phyloP scores from a whole-genome alignment of 2,329 filamentous ascomycete species.

The Paecilomyces sp. region DNA sequence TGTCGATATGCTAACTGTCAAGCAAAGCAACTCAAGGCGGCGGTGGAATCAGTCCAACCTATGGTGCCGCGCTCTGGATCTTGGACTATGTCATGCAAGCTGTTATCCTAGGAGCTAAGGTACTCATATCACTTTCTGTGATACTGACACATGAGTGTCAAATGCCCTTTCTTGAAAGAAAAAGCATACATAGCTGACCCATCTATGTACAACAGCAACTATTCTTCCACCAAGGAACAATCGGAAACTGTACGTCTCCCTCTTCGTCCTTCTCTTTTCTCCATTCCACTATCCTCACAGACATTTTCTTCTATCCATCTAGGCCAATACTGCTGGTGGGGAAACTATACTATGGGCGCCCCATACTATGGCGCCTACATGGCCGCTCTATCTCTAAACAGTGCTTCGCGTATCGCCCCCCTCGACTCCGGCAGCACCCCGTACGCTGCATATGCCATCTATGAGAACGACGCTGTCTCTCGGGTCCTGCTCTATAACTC shows the following conservation, averaged over 20 bases:
- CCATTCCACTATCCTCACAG: background rate
- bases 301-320: background rate
- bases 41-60: conserved; percentile 38
- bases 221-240: conserved; percentile 47
- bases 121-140: background rate
- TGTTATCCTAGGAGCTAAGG: conserved; percentile 23
- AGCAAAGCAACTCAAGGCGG: conserved; percentile 28
- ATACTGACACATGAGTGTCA: too few species aligned
- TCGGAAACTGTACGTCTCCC: conserved; percentile 40
- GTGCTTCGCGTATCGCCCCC: conserved; percentile 37
- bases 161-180: too few species aligned
- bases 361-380: conserved; percentile 48
- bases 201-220: conserved; percentile 5
- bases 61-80: conserved; percentile 46
- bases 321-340: conserved; percentile 44
- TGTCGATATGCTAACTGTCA: background rate
- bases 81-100: conserved; percentile 39
- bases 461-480: conserved; percentile 28
- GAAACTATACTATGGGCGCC: conserved; percentile 42
- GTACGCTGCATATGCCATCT: conserved; percentile 44
- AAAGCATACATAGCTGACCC: background rate
- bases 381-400: conserved; percentile 40
- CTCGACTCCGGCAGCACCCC: conserved; percentile 38
- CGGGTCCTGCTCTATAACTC: conserved; percentile 32
- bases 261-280: background rate